These are phyloP conservation scores for Candida tetrigidarum DNA, from an alignment of 1,139 yeast genomes.

Conservation along the genomic window DNA sequence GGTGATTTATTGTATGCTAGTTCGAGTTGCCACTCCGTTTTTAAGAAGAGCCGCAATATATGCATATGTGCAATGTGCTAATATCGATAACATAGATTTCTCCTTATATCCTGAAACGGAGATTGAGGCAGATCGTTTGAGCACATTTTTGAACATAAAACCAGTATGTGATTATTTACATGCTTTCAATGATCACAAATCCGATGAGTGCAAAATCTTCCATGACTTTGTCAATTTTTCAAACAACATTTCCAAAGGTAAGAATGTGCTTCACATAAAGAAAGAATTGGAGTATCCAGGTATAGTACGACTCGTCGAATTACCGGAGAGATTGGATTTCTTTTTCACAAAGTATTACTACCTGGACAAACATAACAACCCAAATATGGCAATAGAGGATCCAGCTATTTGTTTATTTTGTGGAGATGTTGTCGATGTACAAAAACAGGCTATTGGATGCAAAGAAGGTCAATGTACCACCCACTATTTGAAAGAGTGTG, in stretches of 20 bases:
- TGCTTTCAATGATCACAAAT: conserved; percentile 8
- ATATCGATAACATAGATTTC: conserved; percentile 41
- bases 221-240: conserved; percentile 22
- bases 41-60: conserved; percentile 69
- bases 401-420: conserved; percentile 91
- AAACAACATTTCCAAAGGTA: conserved; percentile 9
- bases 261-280: conserved; percentile 18
- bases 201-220: conserved; percentile 23
- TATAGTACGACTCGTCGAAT: conserved; percentile 54
- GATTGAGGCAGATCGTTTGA: conserved; percentile 62
- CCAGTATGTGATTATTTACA: conserved; percentile 23
- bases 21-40: conserved; percentile 65
- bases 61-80: conserved; percentile 60
- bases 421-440: conserved; percentile 70
- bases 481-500: conserved; percentile 67
- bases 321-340: conserved; percentile 72
- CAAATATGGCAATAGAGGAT: conserved; percentile 55
- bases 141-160: conserved; percentile 58
- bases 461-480: conserved; percentile 69
- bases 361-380: conserved; percentile 44
- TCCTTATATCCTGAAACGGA: conserved; percentile 24
- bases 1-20: conserved; percentile 56
- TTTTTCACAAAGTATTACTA: conserved; percentile 67
- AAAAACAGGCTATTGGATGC: conserved; percentile 56
- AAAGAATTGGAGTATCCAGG: conserved; percentile 67